Evolutionary conservation across 1,284 basidiomycete species (phyloP), one percentile per base, ranked within the genome.

Genomic region (Cryptococcus amylolentus): DNA sequence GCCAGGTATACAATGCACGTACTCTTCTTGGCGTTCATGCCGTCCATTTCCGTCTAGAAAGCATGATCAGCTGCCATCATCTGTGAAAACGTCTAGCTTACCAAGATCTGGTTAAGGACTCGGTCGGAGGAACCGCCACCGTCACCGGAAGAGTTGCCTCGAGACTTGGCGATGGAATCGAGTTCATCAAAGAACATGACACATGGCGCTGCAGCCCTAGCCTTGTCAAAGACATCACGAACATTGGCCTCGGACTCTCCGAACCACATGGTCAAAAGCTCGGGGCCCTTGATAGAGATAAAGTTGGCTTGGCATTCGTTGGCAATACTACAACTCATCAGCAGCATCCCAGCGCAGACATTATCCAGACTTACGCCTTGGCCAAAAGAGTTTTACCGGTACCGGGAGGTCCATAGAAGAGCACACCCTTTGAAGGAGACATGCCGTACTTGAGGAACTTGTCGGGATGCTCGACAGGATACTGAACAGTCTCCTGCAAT

Each of bases 361-460:
- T 23, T 12, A 27, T 16, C 20, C 16, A 93, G 84, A 98, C 97
- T 71, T 95, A 80, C 96, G 95, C 96, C 79, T 98, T 98, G 28
- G 95, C 95, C 42, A 98, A 84, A 39, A 99, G 80, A 1, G 95
- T 99, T 81, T 98, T 98, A 78, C 95, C 95, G 5, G 96, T 98
- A 74, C 95, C 95, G 1, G 96, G 96, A 55, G 96, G 96, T 47
- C 96, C 96, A 45, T 93, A 97, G 54, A 99, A 83, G 72, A 99
- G 94, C 46, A 95, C 96, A 63, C 95, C 96, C 83, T 98, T 98
- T 41, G 92, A 96, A 4, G 96, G 95, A 41, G 92, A 92, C 91
- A 98, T 96, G 65, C 96, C 96, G 71, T 98, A 98, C 82, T 98
- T 98, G 87, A 98, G 84, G 91, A 98, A 98, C 82, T 98, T 98